Evolutionary conservation across 2,329 filamentous ascomycete genomes (phyloP).

Genomic region (Beauveria brongniartii): DNA sequence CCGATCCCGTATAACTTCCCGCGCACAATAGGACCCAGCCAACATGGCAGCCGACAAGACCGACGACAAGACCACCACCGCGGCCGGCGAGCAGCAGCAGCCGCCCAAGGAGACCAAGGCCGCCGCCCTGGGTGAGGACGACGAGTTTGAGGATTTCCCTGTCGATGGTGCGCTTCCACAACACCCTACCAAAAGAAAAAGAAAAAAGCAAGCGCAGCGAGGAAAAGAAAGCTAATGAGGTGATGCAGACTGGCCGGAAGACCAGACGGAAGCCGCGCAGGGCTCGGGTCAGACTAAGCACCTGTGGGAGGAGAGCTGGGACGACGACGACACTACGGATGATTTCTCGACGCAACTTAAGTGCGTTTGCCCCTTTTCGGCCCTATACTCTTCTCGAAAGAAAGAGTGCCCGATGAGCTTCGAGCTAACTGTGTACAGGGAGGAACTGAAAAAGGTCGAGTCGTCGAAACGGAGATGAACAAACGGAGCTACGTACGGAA

Average conservation of each 20-base stretch:
- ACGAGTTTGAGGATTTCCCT: slow-evolving; percentile 98
- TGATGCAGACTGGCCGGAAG: slow-evolving; percentile 77
- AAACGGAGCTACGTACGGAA: not conserved
- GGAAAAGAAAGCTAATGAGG: not conserved
- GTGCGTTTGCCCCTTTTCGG: slow-evolving; percentile 41
- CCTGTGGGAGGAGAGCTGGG: slow-evolving; percentile 99
- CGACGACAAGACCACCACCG: slow-evolving; percentile 21
- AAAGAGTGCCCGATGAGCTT: not conserved
- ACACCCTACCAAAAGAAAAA: not conserved
- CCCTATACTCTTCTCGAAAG: too few species aligned
- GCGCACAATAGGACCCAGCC: slow-evolving; percentile 14
- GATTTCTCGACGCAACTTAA: slow-evolving; percentile 93
- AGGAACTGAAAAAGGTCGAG: slow-evolving; percentile 93
- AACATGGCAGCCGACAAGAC: slow-evolving; percentile 27
- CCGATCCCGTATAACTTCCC: not conserved
- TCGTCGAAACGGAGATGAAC: slow-evolving; percentile 54
- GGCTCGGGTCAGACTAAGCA: slow-evolving; percentile 62
- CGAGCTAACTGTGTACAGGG: slow-evolving; percentile 39
- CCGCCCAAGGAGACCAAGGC: slow-evolving; percentile 42
- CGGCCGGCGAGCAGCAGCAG: slow-evolving; percentile 31
- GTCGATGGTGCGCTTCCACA: slow-evolving; percentile 64
- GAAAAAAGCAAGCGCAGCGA: not conserved
- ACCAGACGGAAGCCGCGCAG: slow-evolving; percentile 76
- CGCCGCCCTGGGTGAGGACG: slow-evolving; percentile 81
- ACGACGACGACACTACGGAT: slow-evolving; percentile 94